Conservation (phyloP, 805 yeast genomes). For the Barnettozyma siamensis region DNA sequence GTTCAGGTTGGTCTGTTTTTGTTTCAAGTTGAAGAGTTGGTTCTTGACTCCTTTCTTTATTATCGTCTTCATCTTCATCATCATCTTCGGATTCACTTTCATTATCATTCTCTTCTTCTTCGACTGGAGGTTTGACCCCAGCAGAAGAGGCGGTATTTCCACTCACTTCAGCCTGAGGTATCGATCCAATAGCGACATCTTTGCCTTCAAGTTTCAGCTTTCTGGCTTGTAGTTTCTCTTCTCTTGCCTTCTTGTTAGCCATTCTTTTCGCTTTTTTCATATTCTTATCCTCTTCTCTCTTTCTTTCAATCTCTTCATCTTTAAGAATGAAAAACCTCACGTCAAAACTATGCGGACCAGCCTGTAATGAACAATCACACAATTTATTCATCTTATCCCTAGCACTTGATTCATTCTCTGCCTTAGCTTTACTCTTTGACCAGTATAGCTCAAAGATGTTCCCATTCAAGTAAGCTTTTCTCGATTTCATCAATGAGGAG, state of each 20-base stretch:
- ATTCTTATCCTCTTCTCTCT: conserved; percentile 37
- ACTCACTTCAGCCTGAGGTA: neutral
- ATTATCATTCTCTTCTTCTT: conserved; percentile 3
- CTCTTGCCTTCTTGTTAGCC: conserved; percentile 30
- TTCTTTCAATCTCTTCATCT: conserved; percentile 62
- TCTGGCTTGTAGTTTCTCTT: conserved; percentile 26
- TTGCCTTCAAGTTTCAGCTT: conserved; percentile 6
- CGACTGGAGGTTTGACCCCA: conserved; percentile 1
- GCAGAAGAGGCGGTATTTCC: neutral
- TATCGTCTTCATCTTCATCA: conserved; percentile 11
- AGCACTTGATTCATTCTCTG: conserved; percentile 44
- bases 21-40: conserved; percentile 1
- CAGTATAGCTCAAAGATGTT: conserved; percentile 75
- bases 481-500: conserved; percentile 65
- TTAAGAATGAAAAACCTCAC: conserved; percentile 76
- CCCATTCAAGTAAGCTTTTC: conserved; percentile 60
- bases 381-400: conserved; percentile 87
- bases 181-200: neutral
- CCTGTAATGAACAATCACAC: conserved; percentile 62
- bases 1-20: neutral
- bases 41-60: conserved; percentile 4
- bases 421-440: conserved; percentile 53
- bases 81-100: conserved; percentile 6
- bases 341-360: conserved; percentile 84
- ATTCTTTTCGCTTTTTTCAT: conserved; percentile 30